phyloP scores from a whole-genome alignment of 768 basidiomycete genomes.

The Porphyrellus cyaneotinctus region DNA sequence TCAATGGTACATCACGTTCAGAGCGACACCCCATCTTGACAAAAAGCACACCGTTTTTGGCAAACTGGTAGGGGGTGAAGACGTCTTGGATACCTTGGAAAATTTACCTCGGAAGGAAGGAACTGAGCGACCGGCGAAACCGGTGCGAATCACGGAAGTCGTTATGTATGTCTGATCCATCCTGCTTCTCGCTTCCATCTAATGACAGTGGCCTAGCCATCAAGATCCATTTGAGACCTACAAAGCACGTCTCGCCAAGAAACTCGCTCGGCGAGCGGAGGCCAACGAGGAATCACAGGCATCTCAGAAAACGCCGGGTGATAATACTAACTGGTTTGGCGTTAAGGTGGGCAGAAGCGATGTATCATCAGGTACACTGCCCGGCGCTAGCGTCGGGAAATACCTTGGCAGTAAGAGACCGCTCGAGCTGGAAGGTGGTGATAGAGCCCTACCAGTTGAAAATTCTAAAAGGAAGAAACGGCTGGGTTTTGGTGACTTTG shows the following conservation, averaged over 20 bases:
- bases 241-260: slow-evolving; percentile 76
- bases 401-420: slow-evolving; percentile 62
- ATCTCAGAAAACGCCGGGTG: slow-evolving; percentile 54
- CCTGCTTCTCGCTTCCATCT: not conserved
- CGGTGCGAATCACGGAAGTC: slow-evolving; percentile 80
- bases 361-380: slow-evolving; percentile 28
- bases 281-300: slow-evolving; percentile 30
- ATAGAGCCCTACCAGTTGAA: slow-evolving; percentile 26
- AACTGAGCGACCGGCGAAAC: slow-evolving; percentile 82
- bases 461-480: slow-evolving; percentile 77
- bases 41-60: slow-evolving; percentile 97
- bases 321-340: slow-evolving; percentile 84
- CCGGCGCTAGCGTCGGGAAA: slow-evolving; percentile 63
- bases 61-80: slow-evolving; percentile 93
- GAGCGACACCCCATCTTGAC: slow-evolving; percentile 77
- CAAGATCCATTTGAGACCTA: slow-evolving; percentile 96
- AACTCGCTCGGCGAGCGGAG: slow-evolving; percentile 47
- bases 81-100: slow-evolving; percentile 82
- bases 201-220: slow-evolving; percentile 45
- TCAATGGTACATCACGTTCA: slow-evolving; percentile 93
- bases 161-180: slow-evolving; percentile 59
- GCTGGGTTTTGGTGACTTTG: slow-evolving; percentile 89
- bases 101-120: slow-evolving; percentile 75
- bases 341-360: slow-evolving; percentile 64
- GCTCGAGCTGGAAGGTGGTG: slow-evolving; percentile 25